Evolutionary conservation across 768 basidiomycete genomes (phyloP), one percentile per base, ranked within the genome.

Genomic region (Holtermannia corniformis): DNA sequence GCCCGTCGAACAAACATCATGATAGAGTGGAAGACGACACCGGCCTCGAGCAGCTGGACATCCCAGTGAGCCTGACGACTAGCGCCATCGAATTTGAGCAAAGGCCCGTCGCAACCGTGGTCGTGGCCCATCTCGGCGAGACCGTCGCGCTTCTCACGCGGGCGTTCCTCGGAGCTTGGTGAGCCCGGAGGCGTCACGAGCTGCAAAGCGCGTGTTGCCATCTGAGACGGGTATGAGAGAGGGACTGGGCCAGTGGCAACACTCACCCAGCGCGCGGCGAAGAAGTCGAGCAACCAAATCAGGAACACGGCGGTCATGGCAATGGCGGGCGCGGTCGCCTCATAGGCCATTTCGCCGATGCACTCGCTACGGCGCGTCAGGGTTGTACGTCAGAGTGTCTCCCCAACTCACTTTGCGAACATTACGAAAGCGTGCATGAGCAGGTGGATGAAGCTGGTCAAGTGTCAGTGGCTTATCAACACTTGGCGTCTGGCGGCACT

Each of bases 381-480:
- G 10, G 16, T 7, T 7, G 32, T 37, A 7, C 16, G 32, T 7
- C 16, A 16, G 16, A 7, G 32, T 7, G 32, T 37, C 7, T 37
- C 16, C 10, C 32, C n/a, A n/a, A 37, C 32, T 37, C 32, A 37
- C 32, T 72, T 69, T 23, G 52, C 49, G 54, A 71, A 73, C 72
- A 73, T 73, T 61, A 72, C 56, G 49, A 73, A 72, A n/a, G 65
- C 58, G 57, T 73, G 73, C 52, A 61, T 68, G 0, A 73, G 63
- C 0, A 74, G 63, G 47, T 73, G 73, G 32, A 37, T 37, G 32
- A 37, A 37, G 7, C 63, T 64, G 44, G 14, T 14, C 40, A n/a
- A 3, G 43, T 4, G 44, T 5, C 5, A 11, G 20, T 5, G 5
- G 49, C 4, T 42, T 14, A 23, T 16, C 7, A 14, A 5, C 41